Evolutionary conservation across 2,329 filamentous ascomycete species (phyloP), one percentile per base, ranked within the genome.

Genomic region (Xylariaceae sp.): DNA sequence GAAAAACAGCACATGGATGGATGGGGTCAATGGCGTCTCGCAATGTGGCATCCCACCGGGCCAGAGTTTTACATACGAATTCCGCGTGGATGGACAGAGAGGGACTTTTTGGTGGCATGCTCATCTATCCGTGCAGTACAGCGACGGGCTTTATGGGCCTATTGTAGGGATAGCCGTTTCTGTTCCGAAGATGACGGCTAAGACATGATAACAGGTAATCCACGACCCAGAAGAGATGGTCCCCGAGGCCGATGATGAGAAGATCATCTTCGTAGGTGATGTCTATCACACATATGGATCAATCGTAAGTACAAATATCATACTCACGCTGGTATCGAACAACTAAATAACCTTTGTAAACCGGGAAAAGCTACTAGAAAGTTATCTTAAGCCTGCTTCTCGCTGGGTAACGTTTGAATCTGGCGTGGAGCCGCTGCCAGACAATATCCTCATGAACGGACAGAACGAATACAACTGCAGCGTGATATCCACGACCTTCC

Each of bases 1-100:
- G 64, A 77, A 76, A 51, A 77, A 77, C 27, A 79, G 78, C 0
- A 80, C 73, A 17, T 74, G 78, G 50, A 84, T 86, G 79, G 84
- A 88, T 55, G 84, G 84, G 3, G 75, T 82, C 2, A 66, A 73
- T 0, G 77, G 76, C 29, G 74, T 85, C 7, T 79, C 74, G 1
- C 83, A 84, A 55, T 83, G 79, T 53, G 69, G 70, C 1, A 79
- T 86, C 16, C 70, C 75, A 2, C 73, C 81, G 0, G 80, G 78
- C 0, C 61, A 64, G 7, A 73, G 65, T 2, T 79, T 82, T 47
- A 78, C 73, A 2, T 85, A 85, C 58, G 77, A 81, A 43, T 85
- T 85, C 58, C 75, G 69, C 0, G 71, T 79, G 6, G 44, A 43
- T 4, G 59, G 53, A 7, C 65, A 69, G 41, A 54, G 65, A 27